These are phyloP conservation scores for Amniculicola lignicola DNA, from an alignment of 495 filamentous ascomycete species.

Conservation along the genomic window DNA sequence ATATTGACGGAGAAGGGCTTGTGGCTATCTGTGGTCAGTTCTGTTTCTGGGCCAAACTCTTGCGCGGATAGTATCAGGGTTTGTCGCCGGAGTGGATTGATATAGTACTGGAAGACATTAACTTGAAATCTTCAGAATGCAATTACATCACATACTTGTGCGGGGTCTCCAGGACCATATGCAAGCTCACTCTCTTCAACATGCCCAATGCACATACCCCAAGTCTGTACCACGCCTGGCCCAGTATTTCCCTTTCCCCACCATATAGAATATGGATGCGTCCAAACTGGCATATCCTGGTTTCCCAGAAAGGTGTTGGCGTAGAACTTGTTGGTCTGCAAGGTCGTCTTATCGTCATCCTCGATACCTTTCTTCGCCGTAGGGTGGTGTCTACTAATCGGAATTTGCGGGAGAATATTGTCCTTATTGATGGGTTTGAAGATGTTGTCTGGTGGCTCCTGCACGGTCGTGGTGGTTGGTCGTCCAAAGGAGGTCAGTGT, in stretches of 20 bases:
- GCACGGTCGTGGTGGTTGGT: background rate
- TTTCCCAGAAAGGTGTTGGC: constrained; percentile 77
- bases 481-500: background rate
- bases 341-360: constrained; percentile 5
- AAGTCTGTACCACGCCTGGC: constrained; percentile 51
- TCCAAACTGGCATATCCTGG: constrained; percentile 69
- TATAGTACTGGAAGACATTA: constrained; percentile 56
- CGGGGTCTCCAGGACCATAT: constrained; percentile 45
- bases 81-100: constrained; percentile 77
- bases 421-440: constrained; percentile 18
- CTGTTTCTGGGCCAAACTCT: constrained; percentile 61
- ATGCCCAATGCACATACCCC: constrained; percentile 73
- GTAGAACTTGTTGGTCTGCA: constrained; percentile 85
- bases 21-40: constrained; percentile 60
- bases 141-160: constrained; percentile 43
- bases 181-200: constrained; percentile 60
- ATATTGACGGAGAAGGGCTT: constrained; percentile 70
- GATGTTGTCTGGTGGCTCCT: constrained; percentile 7
- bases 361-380: constrained; percentile 9
- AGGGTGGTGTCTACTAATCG: constrained; percentile 18
- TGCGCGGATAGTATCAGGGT: constrained; percentile 72
- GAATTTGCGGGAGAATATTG: constrained; percentile 18
- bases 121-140: background rate
- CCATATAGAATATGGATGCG: constrained; percentile 78
- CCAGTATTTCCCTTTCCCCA: constrained; percentile 69